Conservation (phyloP, 225 moss, liverwort and hornwort genomes). For the Anthoceros angustus region DNA sequence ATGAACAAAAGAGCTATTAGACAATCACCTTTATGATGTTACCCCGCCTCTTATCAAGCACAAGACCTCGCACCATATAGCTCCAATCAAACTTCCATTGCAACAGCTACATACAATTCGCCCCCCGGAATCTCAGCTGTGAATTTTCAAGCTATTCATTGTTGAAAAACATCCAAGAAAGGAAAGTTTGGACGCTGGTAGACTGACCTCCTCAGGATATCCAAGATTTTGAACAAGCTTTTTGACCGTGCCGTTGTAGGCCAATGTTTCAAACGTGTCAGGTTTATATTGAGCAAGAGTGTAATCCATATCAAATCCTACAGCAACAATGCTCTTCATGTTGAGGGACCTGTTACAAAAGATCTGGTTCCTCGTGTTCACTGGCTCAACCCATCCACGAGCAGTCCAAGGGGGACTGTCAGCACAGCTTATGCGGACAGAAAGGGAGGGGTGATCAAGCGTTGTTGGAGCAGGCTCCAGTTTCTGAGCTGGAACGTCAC, state of each 20-base stretch:
- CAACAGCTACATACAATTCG: conserved; percentile 40
- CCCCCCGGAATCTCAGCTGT: neutral
- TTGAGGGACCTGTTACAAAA: conserved; percentile 84
- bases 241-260: conserved; percentile 64
- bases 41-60: conserved; percentile 81
- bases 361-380: conserved; percentile 53
- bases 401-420: conserved; percentile 1
- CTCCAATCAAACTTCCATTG: conserved; percentile 94
- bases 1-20: neutral
- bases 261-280: conserved; percentile 81
- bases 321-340: conserved; percentile 91
- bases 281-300: conserved; percentile 90
- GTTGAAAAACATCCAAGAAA: too few species aligned
- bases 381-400: conserved; percentile 38
- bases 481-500: conserved; percentile 9
- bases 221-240: conserved; percentile 69
- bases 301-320: conserved; percentile 98
- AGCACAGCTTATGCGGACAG: conserved; percentile 4
- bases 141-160: too few species aligned
- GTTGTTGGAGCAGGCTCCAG: conserved; percentile 8
- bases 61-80: conserved; percentile 93
- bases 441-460: conserved; percentile 4
- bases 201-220: conserved; percentile 61
- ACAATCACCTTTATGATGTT: conserved; percentile 68
- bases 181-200: neutral